Base-by-base conservation (phyloP, 2,329 filamentous ascomycete species). In the Parafenestella ontariensis region DNA sequence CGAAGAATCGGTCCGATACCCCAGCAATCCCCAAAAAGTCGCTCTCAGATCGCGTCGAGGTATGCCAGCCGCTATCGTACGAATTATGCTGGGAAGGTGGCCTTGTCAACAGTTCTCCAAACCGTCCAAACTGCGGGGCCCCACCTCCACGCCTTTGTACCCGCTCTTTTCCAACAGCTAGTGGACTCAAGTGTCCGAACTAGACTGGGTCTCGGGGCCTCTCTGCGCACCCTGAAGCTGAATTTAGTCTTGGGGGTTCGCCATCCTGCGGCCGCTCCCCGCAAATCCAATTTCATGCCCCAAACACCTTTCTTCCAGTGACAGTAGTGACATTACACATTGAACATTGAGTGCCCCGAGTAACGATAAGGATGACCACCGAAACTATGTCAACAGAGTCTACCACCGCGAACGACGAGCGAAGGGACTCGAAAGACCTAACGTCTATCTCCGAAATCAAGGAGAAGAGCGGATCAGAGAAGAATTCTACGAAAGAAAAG, bases 91-190 rank as follows among this genome's bases (percentile, higher is more conserved):
- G 13, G 37, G 9, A 11, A 37, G 18, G 34, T 42, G 28, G 26
- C 26, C 40, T 23, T 41, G 24, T 52, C 39, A 36, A 40, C 31
- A 33, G 49, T 29, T 55, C 56, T 28, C 15, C 39, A 41, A 46
- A 51, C 47, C 52, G 52, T 64, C 54, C 49, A 58, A 63, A 61
- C 17, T 59, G 64, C 66, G 69, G 68, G 66, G 66, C 67, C 66
- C 68, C 68, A 63, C 64, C 58, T 51, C 62, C 42, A 54, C 39
- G 56, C 42, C 40, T 47, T 46, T 56, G 36, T 46, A 54, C 48
- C 57, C 49, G 36, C 59, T 49, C 47, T 41, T 64, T 52, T 53
- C 59, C 55, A 61, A 52, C 37, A 49, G 40, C 49, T 62, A 67
- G 62, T 50, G 40, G 36, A 48, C 49, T 47, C 47, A 56, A 60